Evolutionary conservation across 2,329 filamentous ascomycete genomes (phyloP).

Genomic region (Aureobasidium pullulans): DNA sequence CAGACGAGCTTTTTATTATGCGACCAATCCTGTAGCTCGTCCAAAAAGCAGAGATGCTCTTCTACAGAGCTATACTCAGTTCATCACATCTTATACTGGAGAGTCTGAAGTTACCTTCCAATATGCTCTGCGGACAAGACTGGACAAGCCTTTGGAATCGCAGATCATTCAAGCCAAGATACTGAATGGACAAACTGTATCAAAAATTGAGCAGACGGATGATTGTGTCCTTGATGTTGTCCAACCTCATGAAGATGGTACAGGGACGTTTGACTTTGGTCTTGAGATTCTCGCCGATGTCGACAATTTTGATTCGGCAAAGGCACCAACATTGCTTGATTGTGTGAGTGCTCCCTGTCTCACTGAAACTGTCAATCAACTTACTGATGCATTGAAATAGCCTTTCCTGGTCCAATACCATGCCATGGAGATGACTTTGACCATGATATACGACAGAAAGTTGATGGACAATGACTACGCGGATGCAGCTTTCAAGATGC

Average conservation of each 20-base stretch:
- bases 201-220: not conserved
- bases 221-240: too few species aligned
- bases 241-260: not conserved
- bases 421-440: not conserved
- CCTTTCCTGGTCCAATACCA: not conserved
- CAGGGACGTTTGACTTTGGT: not conserved
- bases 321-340: not conserved
- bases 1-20: not conserved
- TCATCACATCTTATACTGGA: not conserved
- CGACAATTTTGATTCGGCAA: not conserved
- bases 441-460: not conserved
- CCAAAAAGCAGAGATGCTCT: not conserved
- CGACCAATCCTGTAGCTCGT: not conserved
- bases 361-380: not conserved
- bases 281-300: not conserved
- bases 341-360: not conserved
- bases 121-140: not conserved
- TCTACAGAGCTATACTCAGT: not conserved
- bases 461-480: not conserved
- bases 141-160: not conserved
- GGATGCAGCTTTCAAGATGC: not conserved
- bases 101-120: not conserved
- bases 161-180: not conserved
- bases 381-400: not conserved
- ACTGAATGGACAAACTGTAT: not conserved